phyloP scores from a whole-genome alignment of 2,329 filamentous ascomycete genomes.

The Ophiostoma quercus region DNA sequence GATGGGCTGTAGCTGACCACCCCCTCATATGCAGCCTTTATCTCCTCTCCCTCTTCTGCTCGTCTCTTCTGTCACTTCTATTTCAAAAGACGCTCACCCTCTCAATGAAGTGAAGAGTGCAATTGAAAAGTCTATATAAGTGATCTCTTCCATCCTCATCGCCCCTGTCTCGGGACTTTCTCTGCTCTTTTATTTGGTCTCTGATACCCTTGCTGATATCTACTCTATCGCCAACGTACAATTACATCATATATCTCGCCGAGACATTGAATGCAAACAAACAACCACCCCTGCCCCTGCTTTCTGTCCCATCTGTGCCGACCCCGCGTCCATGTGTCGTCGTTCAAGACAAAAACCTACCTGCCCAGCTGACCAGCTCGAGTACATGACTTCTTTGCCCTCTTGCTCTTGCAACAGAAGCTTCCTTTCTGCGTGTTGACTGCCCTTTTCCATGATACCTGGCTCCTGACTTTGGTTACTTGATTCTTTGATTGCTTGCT shows the following conservation, averaged over 20 bases:
- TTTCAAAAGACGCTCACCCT: neutral
- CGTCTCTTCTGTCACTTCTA: neutral
- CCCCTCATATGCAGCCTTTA: neutral
- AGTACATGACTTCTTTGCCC: neutral
- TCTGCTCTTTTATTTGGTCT: neutral
- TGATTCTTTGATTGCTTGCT: neutral
- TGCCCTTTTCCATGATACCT: neutral
- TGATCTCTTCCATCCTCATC: neutral
- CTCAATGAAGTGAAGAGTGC: neutral
- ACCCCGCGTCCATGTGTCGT: neutral
- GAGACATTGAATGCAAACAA: neutral
- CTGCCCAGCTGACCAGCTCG: neutral
- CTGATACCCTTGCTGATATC: neutral
- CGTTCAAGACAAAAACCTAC: neutral
- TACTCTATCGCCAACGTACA: neutral
- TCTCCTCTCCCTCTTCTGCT: neutral
- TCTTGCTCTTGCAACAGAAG: neutral
- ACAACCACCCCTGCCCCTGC: neutral
- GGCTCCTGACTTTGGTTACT: neutral
- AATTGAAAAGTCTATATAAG: neutral
- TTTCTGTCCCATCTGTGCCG: neutral
- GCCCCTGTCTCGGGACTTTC: neutral
- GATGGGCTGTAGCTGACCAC: neutral
- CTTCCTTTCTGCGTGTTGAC: neutral
- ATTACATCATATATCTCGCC: neutral